A percentile compares a stretch with the other conserved stretches of the same genome.
These are phyloP conservation scores for Nakazawaea populi DNA, from an alignment of 805 yeast species.

Conservation along the genomic window DNA sequence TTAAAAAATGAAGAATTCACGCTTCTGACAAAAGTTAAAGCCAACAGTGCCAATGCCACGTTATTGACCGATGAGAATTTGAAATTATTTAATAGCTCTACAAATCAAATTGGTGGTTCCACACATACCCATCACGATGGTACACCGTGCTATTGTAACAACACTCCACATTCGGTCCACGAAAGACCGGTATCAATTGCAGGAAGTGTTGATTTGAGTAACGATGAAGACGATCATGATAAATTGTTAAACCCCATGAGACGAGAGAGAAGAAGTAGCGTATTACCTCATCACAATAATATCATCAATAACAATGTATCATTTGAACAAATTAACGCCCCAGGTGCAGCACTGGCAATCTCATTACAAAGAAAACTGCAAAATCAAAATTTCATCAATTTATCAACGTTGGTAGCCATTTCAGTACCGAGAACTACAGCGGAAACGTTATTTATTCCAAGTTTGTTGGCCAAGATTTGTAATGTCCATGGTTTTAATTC, in stretches of 20 bases:
- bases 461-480: constrained; percentile 62
- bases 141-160: constrained; percentile 47
- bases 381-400: constrained; percentile 36
- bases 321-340: constrained; percentile 65
- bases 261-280: neutral
- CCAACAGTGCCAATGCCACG: neutral
- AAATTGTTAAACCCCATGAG: constrained; percentile 11
- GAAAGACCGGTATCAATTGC: constrained; percentile 64
- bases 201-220: constrained; percentile 46
- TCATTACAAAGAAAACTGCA: constrained; percentile 38
- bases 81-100: constrained; percentile 17
- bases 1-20: constrained; percentile 60
- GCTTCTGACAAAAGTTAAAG: constrained; percentile 4
- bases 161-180: constrained; percentile 47
- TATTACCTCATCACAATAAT: neutral
- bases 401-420: constrained; percentile 59
- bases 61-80: constrained; percentile 23
- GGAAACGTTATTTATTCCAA: constrained; percentile 71
- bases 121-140: constrained; percentile 36
- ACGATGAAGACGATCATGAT: constrained; percentile 44
- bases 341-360: constrained; percentile 71
- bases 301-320: constrained; percentile 26
- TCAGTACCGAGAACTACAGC: constrained; percentile 75
- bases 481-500: constrained; percentile 68
- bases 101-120: constrained; percentile 10